Evolutionary conservation across 2,329 filamentous ascomycete genomes (phyloP).

Genomic region (Bimuria novae-zelandiae): DNA sequence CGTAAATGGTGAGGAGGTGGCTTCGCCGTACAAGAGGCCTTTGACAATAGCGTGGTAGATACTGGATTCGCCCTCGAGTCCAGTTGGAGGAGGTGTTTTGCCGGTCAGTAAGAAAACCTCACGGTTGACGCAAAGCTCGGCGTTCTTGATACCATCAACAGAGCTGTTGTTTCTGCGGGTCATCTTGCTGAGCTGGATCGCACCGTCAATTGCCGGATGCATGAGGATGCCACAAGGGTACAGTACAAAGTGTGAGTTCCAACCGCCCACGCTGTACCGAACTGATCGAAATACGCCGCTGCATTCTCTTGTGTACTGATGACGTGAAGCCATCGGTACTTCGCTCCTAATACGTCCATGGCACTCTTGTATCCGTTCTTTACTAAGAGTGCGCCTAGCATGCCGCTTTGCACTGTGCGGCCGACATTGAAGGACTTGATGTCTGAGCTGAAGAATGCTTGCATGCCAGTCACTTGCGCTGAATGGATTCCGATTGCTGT

Average conservation of each 20-base stretch:
- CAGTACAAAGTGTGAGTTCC: constrained; percentile 61
- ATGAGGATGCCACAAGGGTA: constrained; percentile 63
- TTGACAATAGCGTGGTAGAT: constrained; percentile 60
- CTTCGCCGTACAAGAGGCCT: constrained; percentile 57
- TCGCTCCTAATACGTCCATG: constrained; percentile 54
- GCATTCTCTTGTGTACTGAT: constrained; percentile 51
- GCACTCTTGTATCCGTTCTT: constrained; percentile 57
- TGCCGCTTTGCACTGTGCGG: constrained; percentile 57
- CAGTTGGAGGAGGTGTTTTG: constrained; percentile 55
- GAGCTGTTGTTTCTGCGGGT: constrained; percentile 36
- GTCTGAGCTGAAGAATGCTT: constrained; percentile 61
- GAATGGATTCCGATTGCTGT: constrained; percentile 60
- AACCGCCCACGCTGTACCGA: constrained; percentile 55
- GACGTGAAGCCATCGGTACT: constrained; percentile 59
- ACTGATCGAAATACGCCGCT: constrained; percentile 44
- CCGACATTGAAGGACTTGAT: constrained; percentile 62
- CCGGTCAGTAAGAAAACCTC: constrained; percentile 59
- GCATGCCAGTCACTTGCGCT: constrained; percentile 58
- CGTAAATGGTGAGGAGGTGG: constrained; percentile 57
- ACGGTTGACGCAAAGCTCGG: constrained; percentile 55
- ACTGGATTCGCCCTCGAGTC: constrained; percentile 60
- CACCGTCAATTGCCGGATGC: constrained; percentile 60
- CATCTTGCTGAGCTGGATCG: constrained; percentile 53
- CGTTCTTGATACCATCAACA: constrained; percentile 51
- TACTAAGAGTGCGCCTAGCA: constrained; percentile 54